Base-by-base conservation (phyloP, 495 filamentous ascomycete species). In the Xylaria curta region DNA sequence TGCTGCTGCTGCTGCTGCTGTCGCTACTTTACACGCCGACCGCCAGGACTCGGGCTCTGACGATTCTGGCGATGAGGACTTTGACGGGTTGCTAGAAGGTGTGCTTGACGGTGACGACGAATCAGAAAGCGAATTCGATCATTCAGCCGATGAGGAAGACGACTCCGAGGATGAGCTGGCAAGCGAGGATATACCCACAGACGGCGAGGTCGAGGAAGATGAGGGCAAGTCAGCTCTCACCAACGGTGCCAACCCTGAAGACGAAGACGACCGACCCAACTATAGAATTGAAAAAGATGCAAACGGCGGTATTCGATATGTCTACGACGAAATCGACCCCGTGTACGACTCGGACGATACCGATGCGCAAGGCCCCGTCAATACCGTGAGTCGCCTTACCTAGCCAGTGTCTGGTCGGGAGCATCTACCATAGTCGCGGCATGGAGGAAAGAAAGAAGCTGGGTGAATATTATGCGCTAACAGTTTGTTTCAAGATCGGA, bases 291-390 rank as follows among this genome's bases (percentile, higher is more conserved):
- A 85, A 46, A 86, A 76, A 72, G 86, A 89, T 61, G 87, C 86
- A 64, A 88, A 88, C 76, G 86, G 85, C 13, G 81, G 82, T 70
- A 80, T 78, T 54, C 80, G 85, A 76, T 88, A 88, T 66, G 84
- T 80, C 40, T 95, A 94, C 81, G 86, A 90, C 69, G 95, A 97
- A 73, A 96, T 99, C 71, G 93, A 98, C 70, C 94, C 96, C 0
- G 92, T 94, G 64, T 97, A 99, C 83, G 96, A 97, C 78, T 96
- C 94, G 2, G 97, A 99, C 81, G 94, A 97, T 75, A 90, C 92
- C 4, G 96, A 98, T 77, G 90, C 90, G 9, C 89, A 92, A 58
- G 91, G 89, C 33, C 89, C 90, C 33, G 84, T 84, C 15, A 99
- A 98, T 79, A 98, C 96, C 4, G 70, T 72, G 68, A 36, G 70